Evolutionary conservation across 768 basidiomycete genomes (phyloP).

Genomic region (Boletus barrowsii): DNA sequence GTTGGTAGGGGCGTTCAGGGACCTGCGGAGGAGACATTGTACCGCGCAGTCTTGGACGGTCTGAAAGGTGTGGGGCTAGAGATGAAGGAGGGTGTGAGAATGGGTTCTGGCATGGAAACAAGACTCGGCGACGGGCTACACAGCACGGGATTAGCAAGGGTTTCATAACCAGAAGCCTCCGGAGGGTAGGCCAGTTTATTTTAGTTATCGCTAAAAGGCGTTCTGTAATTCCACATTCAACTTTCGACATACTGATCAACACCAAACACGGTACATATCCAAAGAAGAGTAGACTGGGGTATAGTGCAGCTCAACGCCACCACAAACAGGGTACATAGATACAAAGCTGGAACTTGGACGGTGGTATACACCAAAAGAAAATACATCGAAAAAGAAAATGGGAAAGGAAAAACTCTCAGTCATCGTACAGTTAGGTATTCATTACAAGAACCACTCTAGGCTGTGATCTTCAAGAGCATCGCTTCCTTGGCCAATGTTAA

Average conservation of each 20-base stretch:
- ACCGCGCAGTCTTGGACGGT: conserved; percentile 56
- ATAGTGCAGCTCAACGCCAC: conserved; percentile 16
- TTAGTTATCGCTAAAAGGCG: not conserved
- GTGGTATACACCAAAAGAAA: not conserved
- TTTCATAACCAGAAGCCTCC: too few species aligned
- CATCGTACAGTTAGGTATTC: not conserved
- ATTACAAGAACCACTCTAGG: not conserved
- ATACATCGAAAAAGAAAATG: not conserved
- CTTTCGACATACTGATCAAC: not conserved
- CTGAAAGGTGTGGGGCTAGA: conserved; percentile 49
- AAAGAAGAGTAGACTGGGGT: not conserved
- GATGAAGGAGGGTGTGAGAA: conserved; percentile 35
- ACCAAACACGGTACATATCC: not conserved
- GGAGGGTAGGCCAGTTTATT: not conserved
- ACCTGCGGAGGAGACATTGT: conserved; percentile 61
- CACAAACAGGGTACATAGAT: not conserved
- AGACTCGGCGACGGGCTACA: conserved; percentile 21
- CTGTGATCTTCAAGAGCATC: not conserved
- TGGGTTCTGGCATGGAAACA: conserved; percentile 50
- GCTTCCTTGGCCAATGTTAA: conserved; percentile 11
- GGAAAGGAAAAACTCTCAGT: not conserved
- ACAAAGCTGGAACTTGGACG: not conserved
- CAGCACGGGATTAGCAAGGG: not conserved
- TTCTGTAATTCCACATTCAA: too few species aligned
- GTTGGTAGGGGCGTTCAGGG: conserved; percentile 61